Evolutionary conservation across 192 early-diverging fungal genomes (phyloP).

Genomic region (Linnemannia zychae): DNA sequence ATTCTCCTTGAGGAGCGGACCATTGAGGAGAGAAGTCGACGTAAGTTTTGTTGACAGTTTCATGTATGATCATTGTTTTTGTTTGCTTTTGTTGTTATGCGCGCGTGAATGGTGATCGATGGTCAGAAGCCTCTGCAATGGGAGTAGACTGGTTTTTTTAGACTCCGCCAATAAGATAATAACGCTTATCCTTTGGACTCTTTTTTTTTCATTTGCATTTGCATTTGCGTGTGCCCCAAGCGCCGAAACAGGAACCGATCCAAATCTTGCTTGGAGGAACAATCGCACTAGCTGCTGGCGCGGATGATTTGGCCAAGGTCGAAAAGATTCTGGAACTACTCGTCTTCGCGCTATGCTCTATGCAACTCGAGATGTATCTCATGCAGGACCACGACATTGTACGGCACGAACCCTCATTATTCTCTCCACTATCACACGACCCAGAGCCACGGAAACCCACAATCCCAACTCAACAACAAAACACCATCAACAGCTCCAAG

Average conservation of each 20-base stretch:
- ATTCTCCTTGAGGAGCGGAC: constrained; percentile 37
- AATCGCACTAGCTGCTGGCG: constrained; percentile 23
- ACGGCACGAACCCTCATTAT: constrained; percentile 23
- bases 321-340: constrained; percentile 84
- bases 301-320: constrained; percentile 68
- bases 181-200: too few relatives aligned
- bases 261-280: constrained; percentile 42
- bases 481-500: constrained; percentile 30
- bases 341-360: constrained; percentile 81
- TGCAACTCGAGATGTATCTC: constrained; percentile 81
- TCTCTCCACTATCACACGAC: constrained; percentile 17
- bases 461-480: constrained; percentile 24
- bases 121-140: neutral
- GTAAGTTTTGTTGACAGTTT: constrained; percentile 15
- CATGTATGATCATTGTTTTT: neutral
- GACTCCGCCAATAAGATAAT: constrained; percentile 8
- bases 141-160: neutral
- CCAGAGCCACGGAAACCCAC: constrained; percentile 21
- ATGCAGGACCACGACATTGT: constrained; percentile 78
- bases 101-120: neutral
- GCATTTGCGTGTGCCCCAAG: neutral
- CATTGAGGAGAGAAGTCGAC: constrained; percentile 19
- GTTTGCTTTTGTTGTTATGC: neutral
- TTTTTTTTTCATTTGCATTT: neutral
- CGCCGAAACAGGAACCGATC: constrained; percentile 27